Evolutionary conservation across 2,329 filamentous ascomycete species (phyloP), one percentile per base, ranked within the genome.

Genomic region (Zasmidium cellare): DNA sequence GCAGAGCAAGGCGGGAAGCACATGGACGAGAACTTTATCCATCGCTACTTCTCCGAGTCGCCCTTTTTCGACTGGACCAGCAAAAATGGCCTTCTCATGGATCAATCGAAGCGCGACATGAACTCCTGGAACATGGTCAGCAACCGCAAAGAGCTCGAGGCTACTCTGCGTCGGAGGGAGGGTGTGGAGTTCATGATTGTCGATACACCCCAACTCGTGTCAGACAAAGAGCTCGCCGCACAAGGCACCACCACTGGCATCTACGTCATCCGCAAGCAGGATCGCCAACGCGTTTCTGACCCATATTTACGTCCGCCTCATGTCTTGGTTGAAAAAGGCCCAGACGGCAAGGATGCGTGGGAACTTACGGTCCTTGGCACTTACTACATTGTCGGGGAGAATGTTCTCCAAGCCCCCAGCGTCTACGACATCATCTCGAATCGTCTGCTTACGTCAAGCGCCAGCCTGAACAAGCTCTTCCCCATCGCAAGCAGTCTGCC

Each of bases 11-110:
- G 57, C 18, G 57, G 60, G 20, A 53, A 65, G 55, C 61, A 60
- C 25, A 72, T 71, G 65, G 65, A 70, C 59, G 71, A 84, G 78
- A 64, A 71, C 58, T 65, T 72, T 57, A 66, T 87, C 46, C 79
- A 86, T 55, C 84, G 82, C 67, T 87, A 87, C 72, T 86, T 88
- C 69, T 77, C 78, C 56, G 77, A 82, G 64, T 85, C 83, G 1
- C 83, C 83, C n/a, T 87, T 86, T 76, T 87, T 85, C 71, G 85
- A 87, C 60, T 72, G 75, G 22, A 80, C 77, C 14, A 84, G 81
- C 59, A 86, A 86, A 71, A 87, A 87, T 72, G 80, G 81, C 61
- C 77, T 83, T 9, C 73, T 84, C 51, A 74, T 81, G 61, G 76
- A 77, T 22, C 83, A 86, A 67, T 76, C 79, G 12, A 77, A 73